These are phyloP conservation scores for Penicillium nucicola DNA, from an alignment of 495 filamentous ascomycete species.

Conservation along the genomic window DNA sequence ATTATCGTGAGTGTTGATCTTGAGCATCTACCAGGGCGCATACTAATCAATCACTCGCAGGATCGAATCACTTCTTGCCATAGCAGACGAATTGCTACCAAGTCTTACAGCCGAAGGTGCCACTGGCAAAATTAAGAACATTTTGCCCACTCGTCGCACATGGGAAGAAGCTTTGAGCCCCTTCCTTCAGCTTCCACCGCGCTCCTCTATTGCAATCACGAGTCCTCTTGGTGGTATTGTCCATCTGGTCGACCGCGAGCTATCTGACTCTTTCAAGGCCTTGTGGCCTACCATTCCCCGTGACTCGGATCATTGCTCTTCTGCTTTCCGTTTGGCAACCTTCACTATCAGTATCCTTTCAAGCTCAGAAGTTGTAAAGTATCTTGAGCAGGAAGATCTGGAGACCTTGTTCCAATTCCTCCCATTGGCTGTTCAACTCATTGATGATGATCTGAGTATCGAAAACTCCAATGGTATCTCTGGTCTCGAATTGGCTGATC, in stretches of 20 bases:
- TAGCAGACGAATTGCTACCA: constrained; percentile 51
- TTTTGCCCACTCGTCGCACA: constrained; percentile 45
- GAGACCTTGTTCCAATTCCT: constrained; percentile 46
- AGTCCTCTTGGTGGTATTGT: constrained; percentile 68
- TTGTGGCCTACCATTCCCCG: constrained; percentile 36
- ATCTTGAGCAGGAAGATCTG: constrained; percentile 30
- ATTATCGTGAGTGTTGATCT: constrained; percentile 41
- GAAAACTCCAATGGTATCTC: constrained; percentile 55
- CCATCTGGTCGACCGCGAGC: constrained; percentile 52
- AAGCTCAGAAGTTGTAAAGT: constrained; percentile 20
- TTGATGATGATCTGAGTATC: constrained; percentile 62
- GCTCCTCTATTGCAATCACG: constrained; percentile 64
- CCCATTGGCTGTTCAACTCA: constrained; percentile 53
- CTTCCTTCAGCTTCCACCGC: constrained; percentile 57
- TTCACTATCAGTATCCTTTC: constrained; percentile 60
- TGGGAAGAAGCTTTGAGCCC: constrained; percentile 55
- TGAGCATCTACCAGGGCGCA: neutral
- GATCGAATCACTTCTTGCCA: constrained; percentile 49
- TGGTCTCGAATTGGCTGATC: constrained; percentile 41
- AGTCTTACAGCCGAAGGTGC: constrained; percentile 28
- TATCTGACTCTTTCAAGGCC: constrained; percentile 23
- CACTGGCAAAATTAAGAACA: constrained; percentile 27
- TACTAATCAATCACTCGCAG: constrained; percentile 34
- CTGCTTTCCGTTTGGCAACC: constrained; percentile 68
- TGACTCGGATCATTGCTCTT: constrained; percentile 67